Evolutionary conservation across 495 filamentous ascomycete species (phyloP).

Genomic region (Aspergillus steynii): DNA sequence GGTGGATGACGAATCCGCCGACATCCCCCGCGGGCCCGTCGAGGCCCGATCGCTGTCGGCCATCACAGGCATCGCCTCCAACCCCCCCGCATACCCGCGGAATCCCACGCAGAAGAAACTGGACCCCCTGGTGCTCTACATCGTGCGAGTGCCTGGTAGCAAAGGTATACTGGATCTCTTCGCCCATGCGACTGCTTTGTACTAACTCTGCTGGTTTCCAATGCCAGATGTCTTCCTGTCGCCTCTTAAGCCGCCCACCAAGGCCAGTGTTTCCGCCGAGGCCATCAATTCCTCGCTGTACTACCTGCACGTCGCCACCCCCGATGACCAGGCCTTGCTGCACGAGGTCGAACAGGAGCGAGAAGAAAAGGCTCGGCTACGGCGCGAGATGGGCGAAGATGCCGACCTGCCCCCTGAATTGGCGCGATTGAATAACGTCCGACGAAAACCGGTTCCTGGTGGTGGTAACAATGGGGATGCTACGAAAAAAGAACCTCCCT

Average conservation of each 20-base stretch:
- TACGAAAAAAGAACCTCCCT: not conserved
- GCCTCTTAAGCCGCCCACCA: slow-evolving; percentile 79
- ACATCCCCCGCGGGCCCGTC: slow-evolving; percentile 48
- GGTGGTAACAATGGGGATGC: slow-evolving; percentile 14
- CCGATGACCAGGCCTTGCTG: slow-evolving; percentile 57
- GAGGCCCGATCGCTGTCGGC: slow-evolving; percentile 82
- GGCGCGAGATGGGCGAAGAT: slow-evolving; percentile 39
- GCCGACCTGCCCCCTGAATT: slow-evolving; percentile 30
- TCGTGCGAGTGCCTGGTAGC: slow-evolving; percentile 88
- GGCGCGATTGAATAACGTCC: slow-evolving; percentile 41
- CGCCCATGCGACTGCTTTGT: not conserved
- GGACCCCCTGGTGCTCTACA: slow-evolving; percentile 78
- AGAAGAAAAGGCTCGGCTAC: slow-evolving; percentile 45
- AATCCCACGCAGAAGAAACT: slow-evolving; percentile 65
- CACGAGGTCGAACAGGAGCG: slow-evolving; percentile 45
- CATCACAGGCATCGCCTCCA: slow-evolving; percentile 77
- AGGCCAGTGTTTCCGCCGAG: slow-evolving; percentile 77
- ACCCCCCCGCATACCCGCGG: slow-evolving; percentile 80
- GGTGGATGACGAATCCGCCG: slow-evolving; percentile 25
- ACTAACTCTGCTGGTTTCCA: not conserved
- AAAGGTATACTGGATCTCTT: slow-evolving; percentile 60
- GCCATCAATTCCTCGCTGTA: slow-evolving; percentile 89
- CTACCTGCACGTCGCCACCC: slow-evolving; percentile 78
- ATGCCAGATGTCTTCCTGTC: slow-evolving; percentile 86
- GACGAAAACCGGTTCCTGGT: slow-evolving; percentile 42